A percentile compares a stretch with the other conserved stretches of the same genome.
Conservation (phyloP, 2,329 filamentous ascomycete species). For the Pseudogymnoascus sp. region DNA sequence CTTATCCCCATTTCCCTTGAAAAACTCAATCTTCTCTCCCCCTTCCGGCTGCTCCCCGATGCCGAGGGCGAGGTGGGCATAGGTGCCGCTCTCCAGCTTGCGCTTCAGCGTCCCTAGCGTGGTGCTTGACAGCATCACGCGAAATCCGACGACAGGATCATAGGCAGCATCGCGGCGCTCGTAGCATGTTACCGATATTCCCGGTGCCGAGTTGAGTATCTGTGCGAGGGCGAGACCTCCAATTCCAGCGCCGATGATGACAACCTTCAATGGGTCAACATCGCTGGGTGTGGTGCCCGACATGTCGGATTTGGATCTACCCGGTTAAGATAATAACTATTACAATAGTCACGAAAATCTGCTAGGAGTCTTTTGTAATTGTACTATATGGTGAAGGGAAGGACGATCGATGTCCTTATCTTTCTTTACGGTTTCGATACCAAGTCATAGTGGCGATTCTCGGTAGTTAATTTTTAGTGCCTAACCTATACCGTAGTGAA, state of each 20-base stretch:
- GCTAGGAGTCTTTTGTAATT: no score
- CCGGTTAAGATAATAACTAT: no score
- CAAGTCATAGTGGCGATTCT: no score
- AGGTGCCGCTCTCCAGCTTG: conserved; percentile 19
- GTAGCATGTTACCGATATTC: conserved; percentile 22
- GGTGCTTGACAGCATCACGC: conserved; percentile 24
- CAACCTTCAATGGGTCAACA: neutral
- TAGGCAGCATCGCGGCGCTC: conserved; percentile 17
- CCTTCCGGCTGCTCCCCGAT: conserved; percentile 20
- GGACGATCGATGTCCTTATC: no score
- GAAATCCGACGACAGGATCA: conserved; percentile 22
- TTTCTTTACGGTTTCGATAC: no score
- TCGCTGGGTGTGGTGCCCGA: neutral
- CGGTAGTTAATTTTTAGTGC: no score
- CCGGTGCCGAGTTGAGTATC: conserved; percentile 18
- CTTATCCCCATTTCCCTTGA: conserved; percentile 20
- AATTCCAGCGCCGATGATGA: conserved; percentile 24
- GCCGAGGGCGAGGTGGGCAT: conserved; percentile 17
- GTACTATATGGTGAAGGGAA: no score
- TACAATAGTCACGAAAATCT: no score
- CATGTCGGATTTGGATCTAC: neutral
- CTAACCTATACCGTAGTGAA: no score
- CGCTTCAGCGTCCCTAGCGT: conserved; percentile 22
- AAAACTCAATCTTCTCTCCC: conserved; percentile 22
- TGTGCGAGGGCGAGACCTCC: conserved; percentile 23